Evolutionary conservation across 2,329 filamentous ascomycete genomes (phyloP).

Genomic region (Graphiopsis chlorocephala): DNA sequence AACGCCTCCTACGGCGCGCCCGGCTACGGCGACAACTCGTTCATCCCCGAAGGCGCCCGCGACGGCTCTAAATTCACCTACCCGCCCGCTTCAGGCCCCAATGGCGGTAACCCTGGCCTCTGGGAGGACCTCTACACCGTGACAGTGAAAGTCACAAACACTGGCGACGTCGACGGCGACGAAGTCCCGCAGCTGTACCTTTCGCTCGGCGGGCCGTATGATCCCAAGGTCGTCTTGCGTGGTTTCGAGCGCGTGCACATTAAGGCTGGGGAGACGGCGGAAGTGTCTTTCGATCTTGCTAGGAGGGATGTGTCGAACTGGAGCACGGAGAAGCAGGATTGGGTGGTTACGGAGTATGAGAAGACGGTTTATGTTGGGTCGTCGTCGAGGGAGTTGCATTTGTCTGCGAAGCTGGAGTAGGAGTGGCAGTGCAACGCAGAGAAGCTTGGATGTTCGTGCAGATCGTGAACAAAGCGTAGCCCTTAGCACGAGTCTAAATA

Average conservation of each 20-base stretch:
- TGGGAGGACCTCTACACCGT: slow-evolving; percentile 68
- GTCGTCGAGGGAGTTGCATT: slow-evolving; percentile 54
- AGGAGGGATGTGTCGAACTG: slow-evolving; percentile 82
- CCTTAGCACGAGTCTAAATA: not conserved
- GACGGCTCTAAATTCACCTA: slow-evolving; percentile 57
- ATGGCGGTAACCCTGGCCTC: slow-evolving; percentile 59
- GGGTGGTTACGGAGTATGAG: slow-evolving; percentile 60
- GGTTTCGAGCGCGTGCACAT: slow-evolving; percentile 76
- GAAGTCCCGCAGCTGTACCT: slow-evolving; percentile 73
- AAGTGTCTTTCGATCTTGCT: slow-evolving; percentile 65
- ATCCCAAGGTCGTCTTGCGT: slow-evolving; percentile 65
- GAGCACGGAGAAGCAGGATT: slow-evolving; percentile 75
- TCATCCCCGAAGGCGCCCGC: slow-evolving; percentile 58
- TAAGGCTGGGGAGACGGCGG: slow-evolving; percentile 61
- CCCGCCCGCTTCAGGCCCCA: slow-evolving; percentile 61
- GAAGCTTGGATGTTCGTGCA: not conserved
- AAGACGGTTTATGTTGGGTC: slow-evolving; percentile 60
- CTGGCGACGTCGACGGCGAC: slow-evolving; percentile 59
- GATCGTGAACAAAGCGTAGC: not conserved
- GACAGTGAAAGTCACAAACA: slow-evolving; percentile 68
- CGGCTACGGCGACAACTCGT: slow-evolving; percentile 58
- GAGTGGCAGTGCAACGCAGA: not conserved
- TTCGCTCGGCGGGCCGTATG: slow-evolving; percentile 71
- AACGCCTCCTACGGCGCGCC: slow-evolving; percentile 55
- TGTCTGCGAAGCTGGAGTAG: slow-evolving; percentile 17